A percentile compares a stretch with the other conserved stretches of the same genome.
Evolutionary conservation across 805 yeast species (phyloP).

Genomic region (Pichia pseudocactophila): DNA sequence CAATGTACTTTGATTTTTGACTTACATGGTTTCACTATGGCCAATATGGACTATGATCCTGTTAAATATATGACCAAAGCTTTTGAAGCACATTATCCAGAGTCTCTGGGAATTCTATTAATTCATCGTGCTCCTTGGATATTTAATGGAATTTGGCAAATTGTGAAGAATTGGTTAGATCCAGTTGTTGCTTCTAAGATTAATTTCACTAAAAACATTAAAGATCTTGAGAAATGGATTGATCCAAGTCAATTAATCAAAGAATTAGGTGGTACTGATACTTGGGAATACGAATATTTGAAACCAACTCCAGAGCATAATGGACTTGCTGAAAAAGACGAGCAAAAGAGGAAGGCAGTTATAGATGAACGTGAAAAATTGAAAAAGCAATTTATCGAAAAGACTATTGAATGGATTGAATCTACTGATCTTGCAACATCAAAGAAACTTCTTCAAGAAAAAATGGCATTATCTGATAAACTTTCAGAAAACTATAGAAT

Average conservation of each 20-base stretch:
- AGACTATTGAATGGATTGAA: slow-evolving; percentile 76
- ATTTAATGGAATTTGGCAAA: slow-evolving; percentile 88
- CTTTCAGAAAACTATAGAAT: slow-evolving; percentile 55
- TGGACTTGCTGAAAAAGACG: slow-evolving; percentile 35
- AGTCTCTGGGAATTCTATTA: slow-evolving; percentile 72
- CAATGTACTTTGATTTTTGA: slow-evolving; percentile 82
- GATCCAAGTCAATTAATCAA: slow-evolving; percentile 53
- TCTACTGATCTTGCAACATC: slow-evolving; percentile 44
- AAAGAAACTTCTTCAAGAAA: slow-evolving; percentile 41
- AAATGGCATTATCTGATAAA: slow-evolving; percentile 41
- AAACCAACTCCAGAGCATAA: slow-evolving; percentile 57
- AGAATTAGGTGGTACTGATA: slow-evolving; percentile 67
- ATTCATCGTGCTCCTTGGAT: slow-evolving; percentile 97
- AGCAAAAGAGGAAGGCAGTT: slow-evolving; percentile 24
- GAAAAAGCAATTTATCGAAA: slow-evolving; percentile 44
- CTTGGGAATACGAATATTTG: slow-evolving; percentile 47
- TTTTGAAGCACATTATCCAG: slow-evolving; percentile 96
- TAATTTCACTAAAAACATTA: slow-evolving; percentile 61
- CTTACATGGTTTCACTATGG: slow-evolving; percentile 72
- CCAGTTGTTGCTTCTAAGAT: slow-evolving; percentile 94
- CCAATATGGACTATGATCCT: slow-evolving; percentile 89
- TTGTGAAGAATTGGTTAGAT: slow-evolving; percentile 89
- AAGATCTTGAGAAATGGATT: slow-evolving; percentile 60
- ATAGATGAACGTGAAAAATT: slow-evolving; percentile 43
- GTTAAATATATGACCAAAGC: slow-evolving; percentile 83